Evolutionary conservation across 2,329 filamentous ascomycete genomes (phyloP).

Genomic region (Metarhizium rileyi): DNA sequence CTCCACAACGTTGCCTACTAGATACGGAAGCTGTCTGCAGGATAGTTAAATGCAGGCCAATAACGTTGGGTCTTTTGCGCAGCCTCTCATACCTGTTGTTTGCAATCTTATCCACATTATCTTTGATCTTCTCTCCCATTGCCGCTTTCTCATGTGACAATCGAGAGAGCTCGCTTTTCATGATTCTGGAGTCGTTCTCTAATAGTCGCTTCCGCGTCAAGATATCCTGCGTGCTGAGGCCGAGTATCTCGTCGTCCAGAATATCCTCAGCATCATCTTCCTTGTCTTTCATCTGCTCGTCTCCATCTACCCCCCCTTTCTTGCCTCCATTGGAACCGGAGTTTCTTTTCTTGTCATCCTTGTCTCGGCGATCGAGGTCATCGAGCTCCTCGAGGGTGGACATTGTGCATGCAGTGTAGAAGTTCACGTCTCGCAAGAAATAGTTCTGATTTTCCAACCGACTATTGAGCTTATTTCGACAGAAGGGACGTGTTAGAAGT

Average conservation of each 20-base stretch:
- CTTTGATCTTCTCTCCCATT: slow-evolving; percentile 99
- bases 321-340: slow-evolving; percentile 23
- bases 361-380: slow-evolving; percentile 71
- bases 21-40: slow-evolving; percentile 84
- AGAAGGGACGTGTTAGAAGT: too few species aligned
- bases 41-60: slow-evolving; percentile 6
- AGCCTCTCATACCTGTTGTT: slow-evolving; percentile 76
- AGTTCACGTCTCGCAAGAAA: background rate
- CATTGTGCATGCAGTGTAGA: slow-evolving; percentile 43
- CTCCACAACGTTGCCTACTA: slow-evolving; percentile 97
- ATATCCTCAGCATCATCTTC: slow-evolving; percentile 67
- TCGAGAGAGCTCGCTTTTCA: slow-evolving; percentile 94
- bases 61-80: background rate
- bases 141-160: slow-evolving; percentile 89
- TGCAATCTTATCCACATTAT: slow-evolving; percentile 97
- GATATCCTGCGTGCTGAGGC: slow-evolving; percentile 90
- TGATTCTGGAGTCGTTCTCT: slow-evolving; percentile 96
- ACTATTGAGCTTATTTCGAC: background rate
- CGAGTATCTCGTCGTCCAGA: slow-evolving; percentile 87
- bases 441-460: background rate
- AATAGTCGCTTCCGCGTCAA: slow-evolving; percentile 81
- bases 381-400: slow-evolving; percentile 89
- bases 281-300: slow-evolving; percentile 87
- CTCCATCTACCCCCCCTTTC: slow-evolving; percentile 50
- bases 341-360: slow-evolving; percentile 53